These are phyloP conservation scores for Silybum marianum DNA, from an alignment of 129 eudicot species.

Conservation along the genomic window DNA sequence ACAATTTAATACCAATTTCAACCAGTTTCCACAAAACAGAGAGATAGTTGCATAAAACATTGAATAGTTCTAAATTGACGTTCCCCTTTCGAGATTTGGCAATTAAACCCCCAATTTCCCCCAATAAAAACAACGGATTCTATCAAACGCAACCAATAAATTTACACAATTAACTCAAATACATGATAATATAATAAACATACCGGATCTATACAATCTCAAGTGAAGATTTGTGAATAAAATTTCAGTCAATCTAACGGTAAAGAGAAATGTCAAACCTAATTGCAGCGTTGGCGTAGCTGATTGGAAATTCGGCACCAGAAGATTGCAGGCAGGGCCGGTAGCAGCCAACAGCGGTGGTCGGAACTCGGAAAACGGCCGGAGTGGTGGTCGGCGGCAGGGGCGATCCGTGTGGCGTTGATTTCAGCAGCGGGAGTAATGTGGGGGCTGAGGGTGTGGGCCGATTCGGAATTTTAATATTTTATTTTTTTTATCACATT, in stretches of 20 bases:
- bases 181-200: not conserved
- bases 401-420: not conserved
- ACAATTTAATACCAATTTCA: not conserved
- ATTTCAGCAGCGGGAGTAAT: not conserved
- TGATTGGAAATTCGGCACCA: not conserved
- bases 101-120: not conserved
- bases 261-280: not conserved
- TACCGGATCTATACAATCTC: not conserved
- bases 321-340: not conserved
- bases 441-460: not conserved
- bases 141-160: not conserved
- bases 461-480: not conserved
- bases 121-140: not conserved
- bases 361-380: not conserved
- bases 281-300: not conserved
- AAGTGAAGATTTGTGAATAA: too few species aligned
- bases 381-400: not conserved
- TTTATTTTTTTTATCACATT: too few species aligned
- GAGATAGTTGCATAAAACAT: not conserved
- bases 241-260: not conserved
- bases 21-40: not conserved
- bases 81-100: not conserved
- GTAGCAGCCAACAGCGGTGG: not conserved
- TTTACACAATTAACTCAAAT: not conserved
- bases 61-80: not conserved